These are phyloP conservation scores for Phytophthora pistaciae DNA, from an alignment of 352 stramenopile species.

Conservation along the genomic window DNA sequence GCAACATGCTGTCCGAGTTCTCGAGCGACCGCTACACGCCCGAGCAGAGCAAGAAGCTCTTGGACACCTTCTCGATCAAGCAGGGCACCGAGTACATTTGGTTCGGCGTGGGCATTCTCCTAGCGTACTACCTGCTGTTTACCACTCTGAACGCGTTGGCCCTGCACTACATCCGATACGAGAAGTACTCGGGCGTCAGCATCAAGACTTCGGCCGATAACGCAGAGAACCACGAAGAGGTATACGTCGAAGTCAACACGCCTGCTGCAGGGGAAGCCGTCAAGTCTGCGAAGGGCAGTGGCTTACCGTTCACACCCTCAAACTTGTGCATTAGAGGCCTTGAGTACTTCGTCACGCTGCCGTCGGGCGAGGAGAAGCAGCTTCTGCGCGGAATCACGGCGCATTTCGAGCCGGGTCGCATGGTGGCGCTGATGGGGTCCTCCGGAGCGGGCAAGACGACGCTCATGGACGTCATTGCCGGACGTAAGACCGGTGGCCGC, in stretches of 20 bases:
- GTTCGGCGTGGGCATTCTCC: not conserved
- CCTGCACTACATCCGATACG: not conserved
- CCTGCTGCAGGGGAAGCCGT: conserved; percentile 23
- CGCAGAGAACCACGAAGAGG: conserved; percentile 22
- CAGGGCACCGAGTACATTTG: conserved; percentile 45
- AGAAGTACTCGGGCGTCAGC: conserved; percentile 16
- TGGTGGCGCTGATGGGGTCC: conserved; percentile 84
- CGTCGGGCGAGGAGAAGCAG: conserved; percentile 56
- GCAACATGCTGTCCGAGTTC: conserved; percentile 74
- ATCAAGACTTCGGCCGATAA: conserved; percentile 38
- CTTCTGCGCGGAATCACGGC: conserved; percentile 52
- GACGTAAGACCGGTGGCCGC: conserved; percentile 74
- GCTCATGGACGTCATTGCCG: conserved; percentile 80
- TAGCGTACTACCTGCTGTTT: not conserved
- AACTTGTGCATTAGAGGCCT: conserved; percentile 57
- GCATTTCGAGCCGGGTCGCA: conserved; percentile 14
- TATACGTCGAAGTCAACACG: conserved; percentile 50
- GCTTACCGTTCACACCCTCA: conserved; percentile 47
- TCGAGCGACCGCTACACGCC: conserved; percentile 48
- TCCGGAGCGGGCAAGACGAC: conserved; percentile 38
- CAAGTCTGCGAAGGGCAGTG: conserved; percentile 23
- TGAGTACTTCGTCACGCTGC: conserved; percentile 62
- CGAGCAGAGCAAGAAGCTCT: conserved; percentile 14
- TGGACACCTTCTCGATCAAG: conserved; percentile 58
- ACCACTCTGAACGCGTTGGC: conserved; percentile 1